Base-by-base conservation (phyloP, 1,139 yeast species). In the Pichia sp. region DNA sequence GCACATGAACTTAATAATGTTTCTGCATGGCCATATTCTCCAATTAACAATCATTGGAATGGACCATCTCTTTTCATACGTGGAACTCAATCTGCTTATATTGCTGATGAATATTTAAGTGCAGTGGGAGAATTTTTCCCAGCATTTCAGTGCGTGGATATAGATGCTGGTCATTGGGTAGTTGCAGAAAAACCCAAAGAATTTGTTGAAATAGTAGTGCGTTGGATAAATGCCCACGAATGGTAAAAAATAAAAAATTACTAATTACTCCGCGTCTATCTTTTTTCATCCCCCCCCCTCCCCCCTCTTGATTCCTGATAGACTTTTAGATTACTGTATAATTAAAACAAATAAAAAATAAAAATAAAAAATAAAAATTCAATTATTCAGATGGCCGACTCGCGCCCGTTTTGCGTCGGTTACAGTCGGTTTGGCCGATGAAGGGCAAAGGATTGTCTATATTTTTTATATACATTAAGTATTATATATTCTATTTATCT, bases 111-210 rank as follows among this genome's bases (percentile, higher is more conserved):
- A 49, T 78, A 76, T 28, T 64, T 89, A 31, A 82, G 87, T 0
- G 79, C 77, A 30, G 82, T 87, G 45, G 95, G 94, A 1, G 68
- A 69, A 47, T 85, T 76, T 57, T 92, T 89, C 67, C 97, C 97
- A 24, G 0, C 69, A 72, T 39, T 89, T 89, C 59, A 85, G 78
- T 49, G 66, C 86, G 11, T 76, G 41, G 96, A 86, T 56, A 43
- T 92, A 29, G 81, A 86, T 26, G 76, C 89, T 2, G 97, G 97
- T 1, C 98, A 92, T 64, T 92, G 97, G 96, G 76, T 87, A 25
- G 84, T 84, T 54, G 78, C 85, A 47, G 95, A 87, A 56, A 79
- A 82, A 53, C 95, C 96, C 0, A 55, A 67, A 4, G 90, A 80
- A 56, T 85, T 87, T 52, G 68, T 82, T 39, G 77, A 72, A 4